Base-by-base conservation (phyloP, 441 rosid species). In the Eutrema salsugineum region DNA sequence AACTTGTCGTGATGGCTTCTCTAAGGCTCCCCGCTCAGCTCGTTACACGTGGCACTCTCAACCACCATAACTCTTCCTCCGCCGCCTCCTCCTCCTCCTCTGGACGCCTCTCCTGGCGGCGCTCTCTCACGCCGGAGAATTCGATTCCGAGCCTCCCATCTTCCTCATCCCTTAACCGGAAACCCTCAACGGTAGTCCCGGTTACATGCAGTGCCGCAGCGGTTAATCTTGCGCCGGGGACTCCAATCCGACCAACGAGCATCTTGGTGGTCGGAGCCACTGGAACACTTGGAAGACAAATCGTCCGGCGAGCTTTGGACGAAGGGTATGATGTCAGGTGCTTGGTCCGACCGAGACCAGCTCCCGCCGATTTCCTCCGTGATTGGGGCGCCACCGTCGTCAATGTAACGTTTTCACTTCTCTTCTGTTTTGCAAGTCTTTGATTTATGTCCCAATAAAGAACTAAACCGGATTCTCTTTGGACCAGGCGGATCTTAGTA, bases 321-420 rank as follows among this genome's bases (percentile, higher is more conserved):
- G 99, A 94, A 84, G 99, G 97, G 0, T 93, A 93, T 30, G 98
- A 91, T 1, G 97, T 91, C 17, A 80, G 97, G 58, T 94, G 97
- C 65, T 94, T 93, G 33, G 94, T 94, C 12, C 73, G 97, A 66
- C 97, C 98, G 19, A 83, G 98, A 76, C 97, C 96, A 2, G 88
- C 97, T 46, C 94, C 96, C 0, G 96, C 97, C 7, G 97, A 94
- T 53, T 94, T 93, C 59, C 91, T 91, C 55, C 91, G 97, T 16
- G 98, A 91, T 74, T 93, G 97, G 98, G 96, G 96, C n/a, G 97
- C 98, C 48, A 93, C 82, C n/a, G 97, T 93, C 63, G 97, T 91
- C 70, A 93, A 89, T 77, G 98, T 91, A 77, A 77, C 43, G 78
- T 61, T 11, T 3, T 46, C 38, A 46, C 15, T 24, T 32, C 43